Base-by-base conservation (phyloP, 2,329 filamentous ascomycete species). In the Drechslerella coelobrocha region DNA sequence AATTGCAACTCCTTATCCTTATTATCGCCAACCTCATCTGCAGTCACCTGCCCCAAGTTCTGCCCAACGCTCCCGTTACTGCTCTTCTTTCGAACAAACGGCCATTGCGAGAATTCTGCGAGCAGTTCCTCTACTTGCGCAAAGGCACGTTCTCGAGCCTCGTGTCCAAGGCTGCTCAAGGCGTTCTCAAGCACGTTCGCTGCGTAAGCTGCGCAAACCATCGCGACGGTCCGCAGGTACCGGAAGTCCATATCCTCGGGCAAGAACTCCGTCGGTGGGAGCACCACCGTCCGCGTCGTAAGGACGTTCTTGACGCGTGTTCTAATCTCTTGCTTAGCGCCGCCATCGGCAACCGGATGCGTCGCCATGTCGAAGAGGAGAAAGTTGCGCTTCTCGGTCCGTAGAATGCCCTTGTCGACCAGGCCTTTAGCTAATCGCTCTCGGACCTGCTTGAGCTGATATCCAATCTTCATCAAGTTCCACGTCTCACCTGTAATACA, bases 391-490 rank as follows among this genome's bases (percentile, higher is more conserved):
- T 99, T 99, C 81, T 99, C 94, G 72, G 94, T 99, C 76, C 94
- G 91, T 66, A 99, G 86, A 78, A 99, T 96, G 77, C 94, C 94
- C 83, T 99, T 99, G 83, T 99, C 94, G 74, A 99, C 94, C 48
- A 99, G 86, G 31, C 94, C 94, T 81, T 99, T 99, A 77, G 92
- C 93, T 63, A 99, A 85, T 65, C 94, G 90, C 83, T 99, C 94
- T 78, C 94, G 92, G 68, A 99, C 94, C 84, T 99, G 94, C 83
- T 99, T 99, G 76, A 99, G 85, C 83, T 99, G 94, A 81, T 99
- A 99, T 79, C 94, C 94, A 77, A 99, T 99, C 84, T 99, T 99
- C 94, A 99, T 97, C 74, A 99, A 83, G 79, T 99, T 99, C 94
- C 94, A 99, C 61, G 94, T 99, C 81, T 99, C 94, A 79, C 94